A percentile compares a stretch with the other conserved stretches of the same genome.
Evolutionary conservation across 805 yeast species (phyloP).

Genomic region (Allodekkera sacchari): DNA sequence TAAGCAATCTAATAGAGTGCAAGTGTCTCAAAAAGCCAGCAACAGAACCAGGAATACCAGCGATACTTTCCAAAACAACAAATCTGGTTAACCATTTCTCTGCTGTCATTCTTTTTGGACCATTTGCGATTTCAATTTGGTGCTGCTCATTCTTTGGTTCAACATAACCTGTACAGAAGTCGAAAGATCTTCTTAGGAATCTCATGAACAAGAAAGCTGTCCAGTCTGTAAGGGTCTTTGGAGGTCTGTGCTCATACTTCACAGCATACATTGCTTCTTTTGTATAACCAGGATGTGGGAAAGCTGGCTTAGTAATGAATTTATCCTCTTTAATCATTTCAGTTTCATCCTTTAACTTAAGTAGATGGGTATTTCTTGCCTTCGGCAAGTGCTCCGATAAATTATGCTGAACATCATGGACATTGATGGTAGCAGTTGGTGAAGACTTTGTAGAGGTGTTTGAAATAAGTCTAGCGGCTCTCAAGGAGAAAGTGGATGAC

Average conservation of each 20-base stretch:
- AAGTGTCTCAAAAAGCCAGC: conserved; percentile 67
- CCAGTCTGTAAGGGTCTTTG: conserved; percentile 18
- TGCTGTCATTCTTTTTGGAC: conserved; percentile 46
- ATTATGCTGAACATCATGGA: neutral
- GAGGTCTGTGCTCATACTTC: conserved; percentile 42
- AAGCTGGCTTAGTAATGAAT: conserved; percentile 25
- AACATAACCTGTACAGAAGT: conserved; percentile 54
- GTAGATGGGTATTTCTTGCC: conserved; percentile 9
- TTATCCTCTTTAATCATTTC: conserved; percentile 6
- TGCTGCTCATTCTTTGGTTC: conserved; percentile 38
- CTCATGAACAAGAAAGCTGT: conserved; percentile 25
- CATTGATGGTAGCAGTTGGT: no score
- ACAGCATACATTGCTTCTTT: conserved; percentile 32
- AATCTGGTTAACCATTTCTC: conserved; percentile 55
- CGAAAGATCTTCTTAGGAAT: conserved; percentile 44
- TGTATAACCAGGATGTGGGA: conserved; percentile 36
- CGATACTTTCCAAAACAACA: conserved; percentile 61
- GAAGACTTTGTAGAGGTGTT: no score
- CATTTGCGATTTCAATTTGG: conserved; percentile 14
- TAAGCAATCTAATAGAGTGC: conserved; percentile 51
- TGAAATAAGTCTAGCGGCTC: no score
- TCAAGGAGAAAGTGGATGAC: no score
- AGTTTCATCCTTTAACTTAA: conserved; percentile 4
- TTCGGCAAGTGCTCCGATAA: conserved; percentile 5
- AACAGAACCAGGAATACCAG: conserved; percentile 77